Base-by-base conservation (phyloP, 768 basidiomycete species). In the Calocybe cyanea region DNA sequence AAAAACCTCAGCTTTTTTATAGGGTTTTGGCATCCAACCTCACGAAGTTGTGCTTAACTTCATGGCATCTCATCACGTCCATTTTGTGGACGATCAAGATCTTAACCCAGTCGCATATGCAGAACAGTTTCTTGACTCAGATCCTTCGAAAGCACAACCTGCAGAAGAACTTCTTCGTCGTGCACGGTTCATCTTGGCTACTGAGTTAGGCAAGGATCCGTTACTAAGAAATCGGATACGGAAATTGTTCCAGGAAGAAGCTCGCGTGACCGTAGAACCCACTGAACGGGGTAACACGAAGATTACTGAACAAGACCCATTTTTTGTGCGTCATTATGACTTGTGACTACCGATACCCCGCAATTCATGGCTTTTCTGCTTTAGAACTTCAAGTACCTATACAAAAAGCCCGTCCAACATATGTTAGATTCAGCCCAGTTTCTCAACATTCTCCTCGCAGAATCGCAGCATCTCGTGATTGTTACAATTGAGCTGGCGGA, bases 381-480 rank as follows among this genome's bases (percentile, higher is more conserved):
- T 8, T 56, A 99, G 95, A 84, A 81, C 56, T 98, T 98, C 78
- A 98, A 98, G 73, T 98, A 97, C 67, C 76, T 97, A 21, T 69
- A 75, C 20, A 75, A 85, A 49, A 98, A 96, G 58, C 81, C 80
- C 19, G 75, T 92, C 23, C 61, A 62, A 21, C 76, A 82, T 4
- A 84, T 95, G 80, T 56, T 82, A 31, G 75, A 82, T 32, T 70
- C 76, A 1, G 71, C 88, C 15, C 91, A 94, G 55, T 97, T 94
- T 66, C 72, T 97, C 19, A 83, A 91, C 53, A 95, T 98, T 53
- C 80, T 97, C 7, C 77, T 79, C 32, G 96, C 96, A 1, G 95
- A 99, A 63, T 67, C 80, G n/a, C 89, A 95, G 43, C 83, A 86
- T 45, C 75, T 98, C 40, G 81, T 98, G 57, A 88, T 75, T 0